phyloP scores from a whole-genome alignment of 169 alveolate genomes.

The Cytauxzoon felis region DNA sequence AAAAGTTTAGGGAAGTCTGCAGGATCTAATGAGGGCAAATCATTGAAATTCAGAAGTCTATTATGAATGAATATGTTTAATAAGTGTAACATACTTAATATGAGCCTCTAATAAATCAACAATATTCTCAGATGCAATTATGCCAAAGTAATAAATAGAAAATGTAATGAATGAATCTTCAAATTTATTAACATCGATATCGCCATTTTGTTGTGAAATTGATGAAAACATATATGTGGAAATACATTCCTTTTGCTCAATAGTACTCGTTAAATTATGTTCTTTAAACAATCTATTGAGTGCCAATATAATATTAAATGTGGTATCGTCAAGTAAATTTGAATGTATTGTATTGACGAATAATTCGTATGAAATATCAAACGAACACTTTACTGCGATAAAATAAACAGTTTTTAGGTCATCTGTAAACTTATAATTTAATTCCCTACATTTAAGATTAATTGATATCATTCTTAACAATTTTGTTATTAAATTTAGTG shows the following conservation, averaged over 20 bases:
- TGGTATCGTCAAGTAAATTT: no score
- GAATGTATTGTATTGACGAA: no score
- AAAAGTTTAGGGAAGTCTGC: background rate
- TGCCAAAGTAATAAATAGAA: constrained; percentile 24
- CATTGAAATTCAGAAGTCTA: background rate
- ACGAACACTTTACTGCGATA: constrained; percentile 13
- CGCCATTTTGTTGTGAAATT: background rate
- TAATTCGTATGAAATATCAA: constrained; percentile 1
- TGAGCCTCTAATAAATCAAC: constrained; percentile 35
- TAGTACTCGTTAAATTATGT: background rate
- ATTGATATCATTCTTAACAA: constrained; percentile 18
- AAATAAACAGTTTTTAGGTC: constrained; percentile 34
- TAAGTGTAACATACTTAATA: background rate
- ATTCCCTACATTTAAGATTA: constrained; percentile 19
- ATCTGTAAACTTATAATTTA: constrained; percentile 6
- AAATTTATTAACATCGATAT: constrained; percentile 32
- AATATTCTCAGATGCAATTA: constrained; percentile 18
- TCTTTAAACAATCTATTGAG: background rate
- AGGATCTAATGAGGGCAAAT: no score
- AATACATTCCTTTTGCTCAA: background rate
- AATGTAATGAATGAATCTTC: constrained; percentile 30
- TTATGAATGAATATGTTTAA: background rate
- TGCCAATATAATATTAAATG: background rate
- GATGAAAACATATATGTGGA: background rate
- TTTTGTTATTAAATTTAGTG: constrained; percentile 4